phyloP scores from a whole-genome alignment of 192 early-diverging fungal genomes.

The Irineochytrium annulatum region DNA sequence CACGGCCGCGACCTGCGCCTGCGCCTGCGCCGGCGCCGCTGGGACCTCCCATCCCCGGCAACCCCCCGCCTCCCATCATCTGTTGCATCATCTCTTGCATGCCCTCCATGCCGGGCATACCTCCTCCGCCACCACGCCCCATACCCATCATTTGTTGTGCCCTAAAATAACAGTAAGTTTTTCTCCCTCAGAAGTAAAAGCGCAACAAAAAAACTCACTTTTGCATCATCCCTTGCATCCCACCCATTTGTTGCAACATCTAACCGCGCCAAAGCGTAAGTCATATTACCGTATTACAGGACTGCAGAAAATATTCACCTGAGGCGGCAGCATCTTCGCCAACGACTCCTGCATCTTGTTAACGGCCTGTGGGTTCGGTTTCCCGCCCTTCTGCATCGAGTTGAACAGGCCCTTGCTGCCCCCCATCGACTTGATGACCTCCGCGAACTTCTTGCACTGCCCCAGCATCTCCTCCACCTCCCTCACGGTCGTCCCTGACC shows the following conservation, averaged over 20 bases:
- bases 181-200: no score
- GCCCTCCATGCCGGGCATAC: conserved; percentile 44
- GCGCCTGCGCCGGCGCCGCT: conserved; percentile 46
- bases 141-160: conserved; percentile 7
- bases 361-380: conserved; percentile 40
- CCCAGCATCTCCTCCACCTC: conserved; percentile 82
- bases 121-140: conserved; percentile 23
- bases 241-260: conserved; percentile 81
- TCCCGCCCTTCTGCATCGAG: conserved; percentile 47
- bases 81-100: conserved; percentile 83
- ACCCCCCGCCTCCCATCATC: conserved; percentile 57
- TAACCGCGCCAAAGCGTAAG: no score
- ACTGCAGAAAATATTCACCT: conserved; percentile 55
- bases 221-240: conserved; percentile 11
- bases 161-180: no score
- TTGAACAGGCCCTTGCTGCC: conserved; percentile 81
- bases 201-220: no score
- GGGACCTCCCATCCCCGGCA: conserved; percentile 47
- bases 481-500: conserved; percentile 73
- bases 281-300: no score
- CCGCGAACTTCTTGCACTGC: conserved; percentile 73
- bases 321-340: conserved; percentile 48
- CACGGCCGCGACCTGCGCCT: no score
- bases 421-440: conserved; percentile 90
- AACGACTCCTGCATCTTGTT: conserved; percentile 50